phyloP scores from a whole-genome alignment of 768 basidiomycete species.

The Nidularia pulvinata region DNA sequence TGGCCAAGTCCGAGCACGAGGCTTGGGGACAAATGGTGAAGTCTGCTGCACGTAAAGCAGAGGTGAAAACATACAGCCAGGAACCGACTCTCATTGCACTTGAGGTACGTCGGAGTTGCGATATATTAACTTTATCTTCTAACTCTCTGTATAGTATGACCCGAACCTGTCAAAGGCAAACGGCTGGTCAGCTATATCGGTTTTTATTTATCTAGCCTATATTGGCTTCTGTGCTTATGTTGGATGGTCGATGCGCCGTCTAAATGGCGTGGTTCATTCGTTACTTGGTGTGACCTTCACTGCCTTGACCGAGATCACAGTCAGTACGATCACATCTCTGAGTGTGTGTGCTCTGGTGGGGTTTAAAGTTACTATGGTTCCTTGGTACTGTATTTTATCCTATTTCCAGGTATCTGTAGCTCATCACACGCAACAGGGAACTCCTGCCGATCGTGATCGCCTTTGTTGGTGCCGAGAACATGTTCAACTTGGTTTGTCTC shows the following conservation, averaged over 20 bases:
- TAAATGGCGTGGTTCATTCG: slow-evolving; percentile 81
- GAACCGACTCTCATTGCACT: slow-evolving; percentile 44
- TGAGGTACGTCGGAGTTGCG: slow-evolving; percentile 29
- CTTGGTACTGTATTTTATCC: slow-evolving; percentile 54
- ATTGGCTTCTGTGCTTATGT: slow-evolving; percentile 75
- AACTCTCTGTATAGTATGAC: slow-evolving; percentile 42
- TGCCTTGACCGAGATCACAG: slow-evolving; percentile 87
- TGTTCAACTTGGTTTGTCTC: slow-evolving; percentile 80
- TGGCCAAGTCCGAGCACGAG: slow-evolving; percentile 58
- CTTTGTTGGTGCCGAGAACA: slow-evolving; percentile 96
- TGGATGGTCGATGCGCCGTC: slow-evolving; percentile 69
- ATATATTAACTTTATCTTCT: slow-evolving; percentile 2
- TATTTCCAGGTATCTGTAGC: slow-evolving; percentile 1
- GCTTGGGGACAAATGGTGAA: slow-evolving; percentile 62
- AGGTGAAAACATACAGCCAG: slow-evolving; percentile 22
- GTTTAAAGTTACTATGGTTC: slow-evolving; percentile 88
- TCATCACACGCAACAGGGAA: slow-evolving; percentile 48
- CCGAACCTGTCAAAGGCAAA: slow-evolving; percentile 41
- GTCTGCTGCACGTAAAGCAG: slow-evolving; percentile 28
- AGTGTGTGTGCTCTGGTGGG: slow-evolving; percentile 92
- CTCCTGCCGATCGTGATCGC: slow-evolving; percentile 92
- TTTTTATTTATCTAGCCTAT: slow-evolving; percentile 78
- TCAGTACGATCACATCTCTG: slow-evolving; percentile 92
- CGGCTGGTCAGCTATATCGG: slow-evolving; percentile 61
- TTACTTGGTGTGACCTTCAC: slow-evolving; percentile 92